phyloP scores from a whole-genome alignment of 176 grass and related monocot species.

The Eleusine indica region DNA sequence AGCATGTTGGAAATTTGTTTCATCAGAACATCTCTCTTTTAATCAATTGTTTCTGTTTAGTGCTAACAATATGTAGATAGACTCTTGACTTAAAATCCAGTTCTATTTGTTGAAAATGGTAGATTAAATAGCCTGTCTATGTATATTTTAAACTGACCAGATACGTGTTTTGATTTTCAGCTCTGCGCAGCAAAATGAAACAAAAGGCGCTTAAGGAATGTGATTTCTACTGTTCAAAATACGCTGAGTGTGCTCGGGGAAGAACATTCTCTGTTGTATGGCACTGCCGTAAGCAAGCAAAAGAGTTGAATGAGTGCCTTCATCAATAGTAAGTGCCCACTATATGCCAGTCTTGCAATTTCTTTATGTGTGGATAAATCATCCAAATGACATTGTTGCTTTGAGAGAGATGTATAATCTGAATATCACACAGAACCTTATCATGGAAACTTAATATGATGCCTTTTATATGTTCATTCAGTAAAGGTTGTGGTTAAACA shows the following conservation, averaged over 20 bases:
- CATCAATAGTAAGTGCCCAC: conserved; percentile 78
- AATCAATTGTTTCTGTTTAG: background rate
- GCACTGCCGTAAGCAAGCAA: conserved; percentile 81
- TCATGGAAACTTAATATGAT: background rate
- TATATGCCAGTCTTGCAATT: conserved; percentile 10
- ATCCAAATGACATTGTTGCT: background rate
- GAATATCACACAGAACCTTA: background rate
- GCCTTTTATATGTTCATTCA: background rate
- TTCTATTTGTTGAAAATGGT: background rate
- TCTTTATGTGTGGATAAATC: conserved; percentile 15
- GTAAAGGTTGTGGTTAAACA: background rate
- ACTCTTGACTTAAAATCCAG: background rate
- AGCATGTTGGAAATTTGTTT: background rate
- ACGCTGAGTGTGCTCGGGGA: conserved; percentile 90
- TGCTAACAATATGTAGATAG: background rate
- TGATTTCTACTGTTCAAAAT: conserved; percentile 76
- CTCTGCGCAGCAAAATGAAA: conserved; percentile 99
- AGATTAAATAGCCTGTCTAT: background rate
- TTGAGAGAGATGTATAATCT: background rate
- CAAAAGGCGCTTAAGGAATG: conserved; percentile 89
- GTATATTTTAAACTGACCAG: background rate
- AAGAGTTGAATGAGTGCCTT: conserved; percentile 94
- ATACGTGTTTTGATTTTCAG: conserved; percentile 44
- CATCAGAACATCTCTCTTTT: background rate
- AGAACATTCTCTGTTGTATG: conserved; percentile 94